Evolutionary conservation across 1,284 basidiomycete genomes (phyloP), one percentile per base, ranked within the genome.

Genomic region (Apiotrichum veenhuisii): DNA sequence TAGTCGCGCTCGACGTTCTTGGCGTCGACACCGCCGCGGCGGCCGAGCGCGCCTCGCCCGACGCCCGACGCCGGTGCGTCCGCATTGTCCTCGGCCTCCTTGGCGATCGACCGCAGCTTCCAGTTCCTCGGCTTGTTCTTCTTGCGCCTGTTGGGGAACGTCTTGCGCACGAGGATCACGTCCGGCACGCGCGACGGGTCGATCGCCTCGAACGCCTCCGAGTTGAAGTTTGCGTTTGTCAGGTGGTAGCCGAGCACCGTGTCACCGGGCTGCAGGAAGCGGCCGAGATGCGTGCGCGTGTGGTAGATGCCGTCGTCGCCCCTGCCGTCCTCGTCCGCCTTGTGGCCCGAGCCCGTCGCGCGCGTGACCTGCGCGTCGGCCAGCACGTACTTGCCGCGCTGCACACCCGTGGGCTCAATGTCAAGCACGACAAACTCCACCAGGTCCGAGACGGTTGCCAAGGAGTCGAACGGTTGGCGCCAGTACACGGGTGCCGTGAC

Each of bases 1-100:
- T 98, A 98, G 73, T 98, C 95, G 72, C 91, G 86, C 73, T 98
- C 93, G 60, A 98, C 91, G 80, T 93, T 93, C 80, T 85, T 88
- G 78, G 88, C 84, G 76, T 98, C 94, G 51, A 92, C 80, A 43
- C 93, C 93, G 40, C 93, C 93, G 80, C 89, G 83, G 50, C 92
- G 81, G 1, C 93, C 93, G 38, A 96, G 85, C 5, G 94, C 87
- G 60, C 93, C 93, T 46, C 89, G 82, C 18, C 85, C 89, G 7
- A n/a, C 46, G 45, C 72, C 61, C 71, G 66, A 67, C 43, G 65
- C 71, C 15, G 63, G 76, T 44, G 85, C 82, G 18, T 87, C 89
- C 64, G 87, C 84, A 44, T 86, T 89, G 40, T 82, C 82, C 34
- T 89, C 91, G 22, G 84, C 87, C 74, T 97, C 93, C 78, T 95